Conservation (phyloP, 129 eudicot genomes). For the Solidago caesia region DNA sequence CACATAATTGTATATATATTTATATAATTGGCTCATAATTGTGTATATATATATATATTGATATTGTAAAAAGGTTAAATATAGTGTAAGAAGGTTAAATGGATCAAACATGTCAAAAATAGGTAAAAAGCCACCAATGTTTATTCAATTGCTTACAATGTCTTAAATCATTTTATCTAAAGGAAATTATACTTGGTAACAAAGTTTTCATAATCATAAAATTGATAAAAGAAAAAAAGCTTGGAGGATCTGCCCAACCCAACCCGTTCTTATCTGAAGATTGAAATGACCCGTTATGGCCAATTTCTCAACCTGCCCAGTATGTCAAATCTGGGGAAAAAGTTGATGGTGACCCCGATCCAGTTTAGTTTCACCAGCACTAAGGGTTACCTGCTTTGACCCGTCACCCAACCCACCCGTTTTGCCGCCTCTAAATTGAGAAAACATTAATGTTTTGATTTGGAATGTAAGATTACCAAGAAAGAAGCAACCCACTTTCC, state of each 20-base stretch:
- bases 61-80: too few relatives aligned
- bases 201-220: not conserved
- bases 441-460: not conserved
- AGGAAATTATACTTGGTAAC: too few relatives aligned
- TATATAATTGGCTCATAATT: too few relatives aligned
- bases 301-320: not conserved
- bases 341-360: not conserved
- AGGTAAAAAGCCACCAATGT: not conserved
- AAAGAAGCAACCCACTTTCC: conserved; percentile 61
- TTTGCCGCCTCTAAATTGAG: not conserved
- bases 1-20: too few relatives aligned
- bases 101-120: not conserved
- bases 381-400: not conserved
- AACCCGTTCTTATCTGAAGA: not conserved
- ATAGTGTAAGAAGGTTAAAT: not conserved
- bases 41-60: too few relatives aligned
- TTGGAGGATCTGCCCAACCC: not conserved
- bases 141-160: not conserved
- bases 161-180: not conserved
- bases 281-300: not conserved
- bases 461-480: conserved; percentile 30
- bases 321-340: not conserved
- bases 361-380: not conserved
- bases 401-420: not conserved
- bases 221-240: not conserved